Evolutionary conservation across 371 early-diverging fungal genomes (phyloP).

Genomic region (Coemansia sp.): DNA sequence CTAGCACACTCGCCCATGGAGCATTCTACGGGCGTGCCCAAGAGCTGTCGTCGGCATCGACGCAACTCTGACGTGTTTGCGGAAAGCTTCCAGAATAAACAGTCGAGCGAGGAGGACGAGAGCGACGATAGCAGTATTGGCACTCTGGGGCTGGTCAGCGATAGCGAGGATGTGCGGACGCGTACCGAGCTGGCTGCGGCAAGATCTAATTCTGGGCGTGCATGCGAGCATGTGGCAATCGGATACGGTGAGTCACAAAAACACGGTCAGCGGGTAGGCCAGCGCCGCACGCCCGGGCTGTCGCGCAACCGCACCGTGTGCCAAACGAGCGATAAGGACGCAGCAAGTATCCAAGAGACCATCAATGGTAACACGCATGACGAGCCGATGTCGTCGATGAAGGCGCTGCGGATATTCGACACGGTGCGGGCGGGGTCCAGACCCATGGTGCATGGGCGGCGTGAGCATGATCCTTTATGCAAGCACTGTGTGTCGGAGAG

Average conservation of each 20-base stretch:
- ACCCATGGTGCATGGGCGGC: not conserved
- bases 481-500: constrained; percentile 40
- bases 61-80: constrained; percentile 32
- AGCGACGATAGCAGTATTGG: not conserved
- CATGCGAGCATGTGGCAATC: constrained; percentile 13
- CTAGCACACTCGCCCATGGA: constrained; percentile 13
- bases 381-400: constrained; percentile 44
- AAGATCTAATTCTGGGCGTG: not conserved
- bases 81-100: constrained; percentile 17
- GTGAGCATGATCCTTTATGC: constrained; percentile 33
- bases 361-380: constrained; percentile 33
- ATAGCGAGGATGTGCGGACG: constrained; percentile 17
- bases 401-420: constrained; percentile 33
- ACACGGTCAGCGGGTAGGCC: constrained; percentile 5
- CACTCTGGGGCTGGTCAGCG: constrained; percentile 6
- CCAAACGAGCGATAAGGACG: not conserved
- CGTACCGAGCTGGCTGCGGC: not conserved
- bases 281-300: constrained; percentile 8
- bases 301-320: constrained; percentile 22
- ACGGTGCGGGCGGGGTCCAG: constrained; percentile 15
- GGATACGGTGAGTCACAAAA: constrained; percentile 16
- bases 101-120: constrained; percentile 8
- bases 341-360: constrained; percentile 20
- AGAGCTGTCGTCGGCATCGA: constrained; percentile 31
- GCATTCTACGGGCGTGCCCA: not conserved